Conservation (phyloP, 2,329 filamentous ascomycete genomes). For the Cladophialophora psammophila region DNA sequence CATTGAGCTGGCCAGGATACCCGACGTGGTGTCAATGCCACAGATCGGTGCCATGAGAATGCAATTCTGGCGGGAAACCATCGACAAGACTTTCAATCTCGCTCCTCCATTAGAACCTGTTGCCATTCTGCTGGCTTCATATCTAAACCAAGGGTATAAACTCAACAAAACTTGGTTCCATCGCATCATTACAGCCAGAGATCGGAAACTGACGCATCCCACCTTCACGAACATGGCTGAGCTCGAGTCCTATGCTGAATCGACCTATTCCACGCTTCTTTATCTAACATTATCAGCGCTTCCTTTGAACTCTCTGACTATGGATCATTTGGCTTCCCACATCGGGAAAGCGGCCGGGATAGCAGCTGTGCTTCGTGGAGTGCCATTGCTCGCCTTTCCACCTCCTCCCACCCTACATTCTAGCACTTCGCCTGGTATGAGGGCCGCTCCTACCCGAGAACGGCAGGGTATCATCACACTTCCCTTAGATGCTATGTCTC, state of each 20-base stretch:
- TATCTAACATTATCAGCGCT: constrained; percentile 85
- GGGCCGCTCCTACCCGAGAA: constrained; percentile 48
- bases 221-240: constrained; percentile 76
- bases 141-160: constrained; percentile 62
- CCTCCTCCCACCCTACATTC: constrained; percentile 64
- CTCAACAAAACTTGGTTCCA: constrained; percentile 76
- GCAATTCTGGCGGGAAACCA: constrained; percentile 91
- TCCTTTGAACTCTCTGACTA: constrained; percentile 79
- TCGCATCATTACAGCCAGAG: constrained; percentile 79
- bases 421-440: constrained; percentile 55
- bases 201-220: constrained; percentile 81
- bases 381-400: constrained; percentile 86
- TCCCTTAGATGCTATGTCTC: constrained; percentile 88
- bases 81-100: constrained; percentile 78
- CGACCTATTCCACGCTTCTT: constrained; percentile 90
- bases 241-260: constrained; percentile 89
- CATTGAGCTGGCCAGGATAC: constrained; percentile 86
- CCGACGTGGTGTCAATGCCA: constrained; percentile 87
- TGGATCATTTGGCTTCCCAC: constrained; percentile 93
- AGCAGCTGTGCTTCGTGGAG: constrained; percentile 80
- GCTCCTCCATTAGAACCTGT: constrained; percentile 88
- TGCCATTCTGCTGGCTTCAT: constrained; percentile 79
- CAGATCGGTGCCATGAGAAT: constrained; percentile 87
- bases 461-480: constrained; percentile 75
- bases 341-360: constrained; percentile 95